Evolutionary conservation across 768 basidiomycete species (phyloP).

Genomic region (Lyophyllum decastes): DNA sequence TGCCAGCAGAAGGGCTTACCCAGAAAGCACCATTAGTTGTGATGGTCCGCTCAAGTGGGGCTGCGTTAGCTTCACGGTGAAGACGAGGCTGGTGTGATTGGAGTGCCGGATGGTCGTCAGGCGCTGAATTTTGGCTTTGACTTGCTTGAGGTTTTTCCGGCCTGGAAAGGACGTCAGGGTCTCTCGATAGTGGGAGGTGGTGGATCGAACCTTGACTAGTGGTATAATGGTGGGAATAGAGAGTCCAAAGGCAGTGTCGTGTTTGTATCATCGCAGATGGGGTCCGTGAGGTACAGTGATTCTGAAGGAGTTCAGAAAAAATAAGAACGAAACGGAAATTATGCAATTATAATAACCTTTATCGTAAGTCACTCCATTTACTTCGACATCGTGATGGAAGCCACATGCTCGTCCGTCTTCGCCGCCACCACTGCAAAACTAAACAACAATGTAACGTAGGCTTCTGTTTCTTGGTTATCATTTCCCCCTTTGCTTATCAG

Average conservation of each 20-base stretch:
- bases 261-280: slow-evolving; percentile 65
- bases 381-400: slow-evolving; percentile 57
- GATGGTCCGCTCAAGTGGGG: slow-evolving; percentile 51
- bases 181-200: background rate
- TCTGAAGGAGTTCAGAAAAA: slow-evolving; percentile 35
- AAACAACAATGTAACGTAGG: no score
- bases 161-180: slow-evolving; percentile 33
- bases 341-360: no score
- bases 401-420: no score
- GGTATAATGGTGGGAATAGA: slow-evolving; percentile 68
- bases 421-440: no score
- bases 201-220: slow-evolving; percentile 53
- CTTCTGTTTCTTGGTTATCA: no score
- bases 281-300: slow-evolving; percentile 70
- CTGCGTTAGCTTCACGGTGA: slow-evolving; percentile 64
- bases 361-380: slow-evolving; percentile 60
- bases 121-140: slow-evolving; percentile 66
- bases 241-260: slow-evolving; percentile 64
- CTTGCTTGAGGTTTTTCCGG: slow-evolving; percentile 65
- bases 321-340: slow-evolving; percentile 15
- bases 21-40: slow-evolving; percentile 65
- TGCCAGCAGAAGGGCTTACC: slow-evolving; percentile 65
- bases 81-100: slow-evolving; percentile 66
- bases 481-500: no score
- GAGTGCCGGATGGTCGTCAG: slow-evolving; percentile 60